These are phyloP conservation scores for Debaryomycetaceae sp. DNA, from an alignment of 1,139 yeast genomes.

Conservation along the genomic window DNA sequence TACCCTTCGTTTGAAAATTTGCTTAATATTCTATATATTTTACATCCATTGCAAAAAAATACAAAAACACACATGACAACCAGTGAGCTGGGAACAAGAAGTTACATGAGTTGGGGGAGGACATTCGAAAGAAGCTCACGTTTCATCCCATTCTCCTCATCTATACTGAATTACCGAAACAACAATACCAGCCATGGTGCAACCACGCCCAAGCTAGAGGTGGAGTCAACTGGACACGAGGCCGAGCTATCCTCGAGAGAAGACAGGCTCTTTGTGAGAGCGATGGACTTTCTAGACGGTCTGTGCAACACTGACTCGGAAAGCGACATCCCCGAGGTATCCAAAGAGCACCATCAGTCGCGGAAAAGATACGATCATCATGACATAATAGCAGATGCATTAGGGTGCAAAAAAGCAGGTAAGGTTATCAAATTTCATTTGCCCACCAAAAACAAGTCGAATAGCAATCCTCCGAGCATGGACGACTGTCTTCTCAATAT, in stretches of 20 bases:
- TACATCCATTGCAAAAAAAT: background rate
- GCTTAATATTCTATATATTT: background rate
- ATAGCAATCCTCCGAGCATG: constrained; percentile 1
- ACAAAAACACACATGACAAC: background rate
- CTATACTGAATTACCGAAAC: constrained; percentile 16
- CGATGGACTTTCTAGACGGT: constrained; percentile 1
- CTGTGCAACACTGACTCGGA: background rate
- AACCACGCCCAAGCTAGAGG: background rate
- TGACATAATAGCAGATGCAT: constrained; percentile 43
- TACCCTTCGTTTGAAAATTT: background rate
- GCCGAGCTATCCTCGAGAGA: constrained; percentile 7
- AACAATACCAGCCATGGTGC: background rate
- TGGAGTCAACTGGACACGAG: background rate
- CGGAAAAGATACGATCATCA: constrained; percentile 4
- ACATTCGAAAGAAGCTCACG: constrained; percentile 9
- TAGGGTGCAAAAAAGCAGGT: constrained; percentile 34
- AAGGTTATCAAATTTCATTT: constrained; percentile 34
- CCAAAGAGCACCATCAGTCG: background rate
- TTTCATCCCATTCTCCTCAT: constrained; percentile 19
- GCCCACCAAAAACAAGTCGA: constrained; percentile 1
- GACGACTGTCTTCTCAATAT: constrained; percentile 7
- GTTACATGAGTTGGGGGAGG: background rate
- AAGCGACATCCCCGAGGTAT: background rate
- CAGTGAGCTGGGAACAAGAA: background rate
- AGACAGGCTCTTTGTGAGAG: constrained; percentile 9